Evolutionary conservation across 2,329 filamentous ascomycete species (phyloP).

Genomic region (Alternaria triticina): DNA sequence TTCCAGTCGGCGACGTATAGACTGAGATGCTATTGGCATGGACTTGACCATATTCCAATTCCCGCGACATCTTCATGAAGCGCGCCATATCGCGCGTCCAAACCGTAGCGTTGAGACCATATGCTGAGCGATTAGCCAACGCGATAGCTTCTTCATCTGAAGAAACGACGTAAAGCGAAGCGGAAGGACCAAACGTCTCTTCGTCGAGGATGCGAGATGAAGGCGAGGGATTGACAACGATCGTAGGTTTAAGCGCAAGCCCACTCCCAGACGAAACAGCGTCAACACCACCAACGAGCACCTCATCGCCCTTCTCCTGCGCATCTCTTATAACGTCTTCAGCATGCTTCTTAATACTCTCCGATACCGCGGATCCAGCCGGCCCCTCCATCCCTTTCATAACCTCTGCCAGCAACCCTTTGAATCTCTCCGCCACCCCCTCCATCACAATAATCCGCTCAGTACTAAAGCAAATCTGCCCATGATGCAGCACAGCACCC

Average conservation of each 20-base stretch:
- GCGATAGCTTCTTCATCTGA: conserved; percentile 71
- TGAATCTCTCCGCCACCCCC: conserved; percentile 60
- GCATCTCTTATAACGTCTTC: conserved; percentile 50
- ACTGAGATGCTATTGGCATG: conserved; percentile 57
- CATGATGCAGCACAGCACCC: conserved; percentile 46
- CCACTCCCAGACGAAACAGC: conserved; percentile 43
- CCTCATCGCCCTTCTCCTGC: conserved; percentile 60
- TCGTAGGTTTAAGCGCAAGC: conserved; percentile 62
- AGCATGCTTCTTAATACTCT: conserved; percentile 38
- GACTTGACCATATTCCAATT: conserved; percentile 55
- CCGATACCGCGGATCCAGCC: conserved; percentile 44
- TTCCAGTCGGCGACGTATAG: conserved; percentile 52
- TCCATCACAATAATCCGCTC: conserved; percentile 71
- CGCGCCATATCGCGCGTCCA: conserved; percentile 69
- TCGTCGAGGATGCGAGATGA: conserved; percentile 74
- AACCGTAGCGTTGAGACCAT: conserved; percentile 73
- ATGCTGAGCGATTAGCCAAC: conserved; percentile 83
- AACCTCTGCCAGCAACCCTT: conserved; percentile 50
- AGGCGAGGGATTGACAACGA: conserved; percentile 68
- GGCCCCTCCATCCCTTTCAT: conserved; percentile 50
- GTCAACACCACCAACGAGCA: conserved; percentile 55
- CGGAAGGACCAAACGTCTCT: conserved; percentile 78
- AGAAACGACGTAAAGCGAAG: conserved; percentile 69
- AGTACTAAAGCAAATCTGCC: conserved; percentile 87
- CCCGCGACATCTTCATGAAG: conserved; percentile 47